These are phyloP conservation scores for Ajuga chamaepitys DNA, from an alignment of 257 asterid genomes.

Conservation along the genomic window DNA sequence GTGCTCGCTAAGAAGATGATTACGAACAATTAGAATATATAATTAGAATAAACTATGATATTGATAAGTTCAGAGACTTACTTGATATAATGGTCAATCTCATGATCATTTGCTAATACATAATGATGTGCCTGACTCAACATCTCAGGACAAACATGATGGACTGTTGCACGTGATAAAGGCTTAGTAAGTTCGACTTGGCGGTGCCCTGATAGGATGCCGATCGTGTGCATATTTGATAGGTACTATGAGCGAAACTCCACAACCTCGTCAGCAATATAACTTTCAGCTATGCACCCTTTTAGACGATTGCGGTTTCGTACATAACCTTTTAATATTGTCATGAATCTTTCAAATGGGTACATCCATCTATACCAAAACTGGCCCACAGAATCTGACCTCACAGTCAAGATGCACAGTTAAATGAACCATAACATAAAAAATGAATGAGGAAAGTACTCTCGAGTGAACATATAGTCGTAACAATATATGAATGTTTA, in stretches of 20 bases:
- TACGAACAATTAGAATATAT: no score
- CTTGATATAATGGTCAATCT: neutral
- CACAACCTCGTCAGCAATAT: neutral
- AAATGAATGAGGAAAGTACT: neutral
- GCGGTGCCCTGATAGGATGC: neutral
- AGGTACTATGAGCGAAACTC: neutral
- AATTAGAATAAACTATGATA: no score
- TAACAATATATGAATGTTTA: no score
- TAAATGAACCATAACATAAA: neutral
- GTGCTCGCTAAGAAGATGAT: no score
- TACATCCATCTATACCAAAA: no score
- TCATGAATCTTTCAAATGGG: no score
- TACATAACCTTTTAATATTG: neutral
- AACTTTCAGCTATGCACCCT: neutral
- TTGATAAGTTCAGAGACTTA: neutral
- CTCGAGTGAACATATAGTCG: neutral
- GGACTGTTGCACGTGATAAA: no score
- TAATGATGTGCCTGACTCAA: neutral
- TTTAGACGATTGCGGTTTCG: neutral
- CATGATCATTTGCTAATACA: neutral
- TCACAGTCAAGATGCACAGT: neutral
- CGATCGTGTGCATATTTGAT: neutral
- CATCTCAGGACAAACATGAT: neutral
- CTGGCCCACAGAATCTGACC: neutral
- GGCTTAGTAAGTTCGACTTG: no score